Conservation (phyloP, 2,329 filamentous ascomycete genomes). For the Scedosporium minutisporum region DNA sequence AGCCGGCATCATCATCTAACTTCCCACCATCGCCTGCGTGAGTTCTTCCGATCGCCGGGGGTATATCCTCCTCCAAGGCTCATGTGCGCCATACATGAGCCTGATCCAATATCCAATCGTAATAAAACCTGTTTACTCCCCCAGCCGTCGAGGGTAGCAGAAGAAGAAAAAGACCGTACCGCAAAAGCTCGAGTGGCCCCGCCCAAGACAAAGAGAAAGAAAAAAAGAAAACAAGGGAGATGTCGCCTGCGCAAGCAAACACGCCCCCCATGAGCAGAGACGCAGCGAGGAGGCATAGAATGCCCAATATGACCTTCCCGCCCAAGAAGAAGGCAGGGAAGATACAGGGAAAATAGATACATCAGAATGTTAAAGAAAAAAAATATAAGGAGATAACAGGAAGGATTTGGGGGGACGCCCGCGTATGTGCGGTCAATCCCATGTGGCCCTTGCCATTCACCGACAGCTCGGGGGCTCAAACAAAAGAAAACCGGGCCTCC, state of each 20-base stretch:
- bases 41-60: background rate
- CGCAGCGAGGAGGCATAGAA: background rate
- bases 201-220: background rate
- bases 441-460: background rate
- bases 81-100: background rate
- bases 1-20: background rate
- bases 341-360: background rate
- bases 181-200: too few relatives aligned
- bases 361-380: conserved; percentile 4
- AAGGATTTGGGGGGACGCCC: background rate
- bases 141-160: too few relatives aligned
- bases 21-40: background rate
- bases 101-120: background rate
- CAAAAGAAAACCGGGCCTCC: background rate
- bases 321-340: background rate
- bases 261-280: too few relatives aligned
- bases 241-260: too few relatives aligned
- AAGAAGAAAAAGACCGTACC: too few relatives aligned
- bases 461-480: background rate
- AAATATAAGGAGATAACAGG: background rate
- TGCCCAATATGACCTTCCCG: too few relatives aligned
- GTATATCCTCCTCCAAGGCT: background rate
- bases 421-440: background rate
- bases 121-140: too few relatives aligned
- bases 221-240: background rate